Evolutionary conservation across 164 flowering plant genomes (phyloP), one percentile per base, ranked within the genome.

Genomic region (Aristolochia fimbriata): DNA sequence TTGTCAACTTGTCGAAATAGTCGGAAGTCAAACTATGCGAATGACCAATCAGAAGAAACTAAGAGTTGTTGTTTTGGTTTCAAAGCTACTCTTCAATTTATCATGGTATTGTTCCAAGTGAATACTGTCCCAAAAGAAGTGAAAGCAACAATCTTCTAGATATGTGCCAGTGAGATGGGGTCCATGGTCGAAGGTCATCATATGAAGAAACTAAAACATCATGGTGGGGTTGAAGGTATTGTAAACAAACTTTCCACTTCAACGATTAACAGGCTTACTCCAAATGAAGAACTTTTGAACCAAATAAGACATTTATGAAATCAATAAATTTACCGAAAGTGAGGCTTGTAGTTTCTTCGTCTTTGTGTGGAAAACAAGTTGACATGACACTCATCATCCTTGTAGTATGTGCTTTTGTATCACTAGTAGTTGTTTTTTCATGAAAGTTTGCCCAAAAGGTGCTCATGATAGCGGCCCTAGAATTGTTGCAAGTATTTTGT

Each of bases 391-490:
- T 92, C 41, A 87, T 89, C 80, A 92, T 92, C 62, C 98, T 92
- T 68, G 94, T 51, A 47, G 76, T 81, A 9, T 92, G 98, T 74
- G 91, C 97, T 3, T 47, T 84, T 55, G 82, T 92, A 14, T 92
- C 98, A 25, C 74, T 92, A 47, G 55, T 83, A 56, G 97, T 92
- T 73, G 98, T 30, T 76, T 89, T 45, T 60, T 66, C 31, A 80
- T 74, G 70, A 96, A 92, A 75, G 98, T 96, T 30, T 92, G 98
- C 96, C 98, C 96, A 46, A 81, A 81, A 63, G 98, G 98, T 47
- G 93, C 98, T 53, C 91, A 92, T 65, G 98, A 92, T 71, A n/a
- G n/a, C n/a, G 98, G 98, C 11, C 86, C 89, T 57, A 96, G 98
- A 51, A 92, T 92, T 37, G 96, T 86, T 71, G 89, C 90, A 4